These are phyloP conservation scores for Aspergillus baeticus DNA, from an alignment of 495 filamentous ascomycete species.

Conservation along the genomic window DNA sequence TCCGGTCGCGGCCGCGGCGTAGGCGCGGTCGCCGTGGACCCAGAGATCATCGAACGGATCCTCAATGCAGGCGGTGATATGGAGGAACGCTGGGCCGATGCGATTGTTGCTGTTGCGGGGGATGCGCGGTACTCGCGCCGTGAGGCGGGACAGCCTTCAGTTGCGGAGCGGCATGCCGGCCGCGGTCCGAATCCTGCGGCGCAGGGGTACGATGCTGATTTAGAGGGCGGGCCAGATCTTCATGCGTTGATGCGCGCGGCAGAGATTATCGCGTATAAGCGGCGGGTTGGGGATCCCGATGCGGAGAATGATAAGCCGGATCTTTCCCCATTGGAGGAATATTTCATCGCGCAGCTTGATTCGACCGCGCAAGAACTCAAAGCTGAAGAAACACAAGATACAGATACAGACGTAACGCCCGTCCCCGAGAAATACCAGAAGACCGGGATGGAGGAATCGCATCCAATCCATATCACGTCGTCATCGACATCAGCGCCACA, in stretches of 20 bases:
- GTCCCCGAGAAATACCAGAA: constrained; percentile 24
- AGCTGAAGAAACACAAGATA: background rate
- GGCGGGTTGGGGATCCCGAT: constrained; percentile 30
- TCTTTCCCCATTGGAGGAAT: constrained; percentile 36
- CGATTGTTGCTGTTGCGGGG: constrained; percentile 69
- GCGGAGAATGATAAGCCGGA: constrained; percentile 8
- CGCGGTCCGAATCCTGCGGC: constrained; percentile 30
- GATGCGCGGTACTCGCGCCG: constrained; percentile 69
- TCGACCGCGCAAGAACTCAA: background rate
- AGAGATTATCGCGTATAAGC: constrained; percentile 76
- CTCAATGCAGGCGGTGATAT: constrained; percentile 22
- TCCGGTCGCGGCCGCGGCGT: constrained; percentile 63
- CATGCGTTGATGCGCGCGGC: constrained; percentile 87
- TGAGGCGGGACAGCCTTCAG: constrained; percentile 35
- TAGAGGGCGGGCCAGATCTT: constrained; percentile 68
- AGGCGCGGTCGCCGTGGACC: constrained; percentile 82
- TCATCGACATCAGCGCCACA: background rate
- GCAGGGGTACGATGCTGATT: constrained; percentile 29
- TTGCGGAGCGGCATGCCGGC: constrained; percentile 21
- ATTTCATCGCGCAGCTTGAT: constrained; percentile 34
- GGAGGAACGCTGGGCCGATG: constrained; percentile 30
- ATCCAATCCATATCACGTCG: background rate
- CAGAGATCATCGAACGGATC: constrained; percentile 34
- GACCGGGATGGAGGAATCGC: constrained; percentile 8
- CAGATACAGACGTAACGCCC: constrained; percentile 1